These are phyloP conservation scores for Flammula alnicola DNA, from an alignment of 1,284 basidiomycete species.

Conservation along the genomic window DNA sequence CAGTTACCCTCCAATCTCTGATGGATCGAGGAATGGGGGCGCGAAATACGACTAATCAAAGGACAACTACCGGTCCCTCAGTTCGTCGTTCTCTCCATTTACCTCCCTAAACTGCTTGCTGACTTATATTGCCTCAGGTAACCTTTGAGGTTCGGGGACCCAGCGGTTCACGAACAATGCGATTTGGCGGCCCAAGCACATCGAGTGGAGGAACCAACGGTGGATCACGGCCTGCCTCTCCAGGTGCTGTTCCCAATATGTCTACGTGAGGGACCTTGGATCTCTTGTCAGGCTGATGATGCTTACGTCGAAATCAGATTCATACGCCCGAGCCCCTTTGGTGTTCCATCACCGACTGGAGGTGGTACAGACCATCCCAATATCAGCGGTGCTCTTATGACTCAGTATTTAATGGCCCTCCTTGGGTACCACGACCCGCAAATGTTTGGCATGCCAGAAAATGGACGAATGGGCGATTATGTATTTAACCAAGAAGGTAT, in stretches of 20 bases:
- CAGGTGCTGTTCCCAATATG: conserved; percentile 44
- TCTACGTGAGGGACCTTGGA: conserved; percentile 45
- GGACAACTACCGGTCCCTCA: conserved; percentile 20
- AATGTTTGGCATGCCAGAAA: conserved; percentile 45
- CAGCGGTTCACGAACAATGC: conserved; percentile 42
- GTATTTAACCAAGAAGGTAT: conserved; percentile 82
- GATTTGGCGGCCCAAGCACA: conserved; percentile 47
- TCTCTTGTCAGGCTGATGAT: conserved; percentile 5
- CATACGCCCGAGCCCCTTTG: conserved; percentile 26
- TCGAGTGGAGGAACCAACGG: conserved; percentile 16
- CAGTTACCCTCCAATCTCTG: conserved; percentile 39
- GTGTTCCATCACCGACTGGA: conserved; percentile 37
- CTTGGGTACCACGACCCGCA: conserved; percentile 54
- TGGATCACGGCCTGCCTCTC: conserved; percentile 19
- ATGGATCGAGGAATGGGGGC: conserved; percentile 38
- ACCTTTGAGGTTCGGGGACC: conserved; percentile 36
- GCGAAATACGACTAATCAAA: conserved; percentile 20
- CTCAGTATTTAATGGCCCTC: conserved; percentile 71
- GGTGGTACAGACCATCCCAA: conserved; percentile 33
- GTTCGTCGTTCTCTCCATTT: conserved; percentile 24
- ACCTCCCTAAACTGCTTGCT: neutral
- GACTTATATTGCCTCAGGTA: conserved; percentile 20
- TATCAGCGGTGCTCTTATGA: conserved; percentile 67
- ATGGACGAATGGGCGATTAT: conserved; percentile 77
- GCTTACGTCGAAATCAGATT: conserved; percentile 16